These are phyloP conservation scores for Paramecium biaurelia DNA, from an alignment of 73 alveolate species.

Conservation along the genomic window DNA sequence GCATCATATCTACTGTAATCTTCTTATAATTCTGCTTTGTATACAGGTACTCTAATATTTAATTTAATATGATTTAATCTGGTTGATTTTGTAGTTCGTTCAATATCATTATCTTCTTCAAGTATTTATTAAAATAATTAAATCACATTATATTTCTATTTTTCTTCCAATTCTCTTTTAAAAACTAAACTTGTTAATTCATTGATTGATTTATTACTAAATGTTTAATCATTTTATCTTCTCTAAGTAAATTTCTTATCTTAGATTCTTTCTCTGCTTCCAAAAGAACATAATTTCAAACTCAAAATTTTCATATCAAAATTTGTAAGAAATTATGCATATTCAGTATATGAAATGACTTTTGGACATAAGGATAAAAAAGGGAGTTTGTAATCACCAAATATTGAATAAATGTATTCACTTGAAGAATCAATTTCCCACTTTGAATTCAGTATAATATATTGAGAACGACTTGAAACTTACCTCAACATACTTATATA, in stretches of 20 bases:
- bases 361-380: neutral
- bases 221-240: neutral
- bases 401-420: neutral
- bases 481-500: neutral
- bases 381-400: neutral
- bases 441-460: neutral
- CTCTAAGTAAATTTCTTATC: neutral
- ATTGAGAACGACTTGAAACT: neutral
- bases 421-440: neutral
- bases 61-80: neutral
- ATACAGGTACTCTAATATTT: neutral
- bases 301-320: neutral
- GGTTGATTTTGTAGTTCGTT: neutral
- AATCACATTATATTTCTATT: neutral
- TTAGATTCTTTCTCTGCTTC: neutral
- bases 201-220: neutral
- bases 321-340: neutral
- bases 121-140: neutral
- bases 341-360: neutral
- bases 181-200: neutral
- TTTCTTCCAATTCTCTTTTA: neutral
- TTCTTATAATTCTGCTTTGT: neutral
- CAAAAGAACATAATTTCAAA: neutral
- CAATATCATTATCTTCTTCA: neutral
- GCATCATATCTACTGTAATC: neutral